phyloP scores from a whole-genome alignment of 2,329 filamentous ascomycete species.

The Monilinia laxa region DNA sequence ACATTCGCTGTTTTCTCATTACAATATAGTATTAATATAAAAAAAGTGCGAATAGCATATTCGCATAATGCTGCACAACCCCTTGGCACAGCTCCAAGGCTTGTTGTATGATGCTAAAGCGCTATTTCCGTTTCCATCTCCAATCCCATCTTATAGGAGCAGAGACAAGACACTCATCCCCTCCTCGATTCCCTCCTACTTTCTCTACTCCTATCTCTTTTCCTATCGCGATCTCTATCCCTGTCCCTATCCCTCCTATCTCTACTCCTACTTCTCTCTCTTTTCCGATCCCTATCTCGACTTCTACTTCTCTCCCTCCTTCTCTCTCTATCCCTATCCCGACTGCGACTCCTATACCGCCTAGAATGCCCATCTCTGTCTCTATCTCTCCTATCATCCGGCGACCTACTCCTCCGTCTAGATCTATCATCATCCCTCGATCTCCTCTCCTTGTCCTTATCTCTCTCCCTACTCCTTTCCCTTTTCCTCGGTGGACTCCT shows the following conservation, averaged over 20 bases:
- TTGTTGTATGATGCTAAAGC: background rate
- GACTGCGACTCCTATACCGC: slow-evolving; percentile 28
- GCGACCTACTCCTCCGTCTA: slow-evolving; percentile 26
- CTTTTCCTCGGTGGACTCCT: slow-evolving; percentile 32
- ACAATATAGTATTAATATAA: background rate
- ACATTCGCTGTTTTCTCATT: background rate
- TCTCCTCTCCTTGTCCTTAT: slow-evolving; percentile 29
- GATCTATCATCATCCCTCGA: slow-evolving; percentile 25
- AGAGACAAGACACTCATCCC: slow-evolving; percentile 26
- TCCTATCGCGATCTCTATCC: slow-evolving; percentile 29
- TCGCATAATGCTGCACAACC: background rate
- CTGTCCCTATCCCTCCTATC: slow-evolving; percentile 8
- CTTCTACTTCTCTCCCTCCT: slow-evolving; percentile 24
- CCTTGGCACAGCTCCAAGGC: too few relatives aligned
- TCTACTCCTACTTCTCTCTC: slow-evolving; percentile 11
- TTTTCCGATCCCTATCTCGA: slow-evolving; percentile 17
- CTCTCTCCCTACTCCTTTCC: slow-evolving; percentile 34
- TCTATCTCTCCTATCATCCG: slow-evolving; percentile 22
- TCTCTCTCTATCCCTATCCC: slow-evolving; percentile 26
- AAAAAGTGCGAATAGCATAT: background rate
- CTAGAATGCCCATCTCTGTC: slow-evolving; percentile 16
- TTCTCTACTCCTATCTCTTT: slow-evolving; percentile 31
- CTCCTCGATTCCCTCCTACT: slow-evolving; percentile 31
- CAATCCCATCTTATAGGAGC: background rate
- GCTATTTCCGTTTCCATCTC: background rate